phyloP scores from a whole-genome alignment of 2,329 filamentous ascomycete species.

The Epichloe uncinata region DNA sequence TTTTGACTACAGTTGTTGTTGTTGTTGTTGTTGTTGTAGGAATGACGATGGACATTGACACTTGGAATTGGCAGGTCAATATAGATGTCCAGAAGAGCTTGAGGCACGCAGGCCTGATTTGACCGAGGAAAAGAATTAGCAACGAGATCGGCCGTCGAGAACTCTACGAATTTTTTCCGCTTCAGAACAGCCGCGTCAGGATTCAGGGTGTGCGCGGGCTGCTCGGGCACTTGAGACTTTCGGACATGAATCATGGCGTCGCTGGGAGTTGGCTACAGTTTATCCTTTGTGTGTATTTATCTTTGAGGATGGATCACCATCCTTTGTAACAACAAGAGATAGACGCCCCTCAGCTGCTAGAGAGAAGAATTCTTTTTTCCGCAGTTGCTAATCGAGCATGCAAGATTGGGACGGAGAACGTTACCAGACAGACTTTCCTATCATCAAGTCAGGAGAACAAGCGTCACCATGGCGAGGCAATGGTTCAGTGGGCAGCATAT shows the following conservation, averaged over 20 bases:
- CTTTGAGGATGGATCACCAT: slow-evolving; percentile 32
- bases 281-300: slow-evolving; percentile 26
- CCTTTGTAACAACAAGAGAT: slow-evolving; percentile 29
- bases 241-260: slow-evolving; percentile 10
- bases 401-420: neutral
- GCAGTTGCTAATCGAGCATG: neutral
- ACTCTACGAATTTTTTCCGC: slow-evolving; percentile 12
- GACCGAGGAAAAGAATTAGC: slow-evolving; percentile 2
- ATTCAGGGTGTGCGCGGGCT: slow-evolving; percentile 1
- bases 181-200: slow-evolving; percentile 17
- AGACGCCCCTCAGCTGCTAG: neutral
- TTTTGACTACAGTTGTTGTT: slow-evolving; percentile 1
- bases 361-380: neutral
- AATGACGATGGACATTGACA: slow-evolving; percentile 19
- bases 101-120: slow-evolving; percentile 17
- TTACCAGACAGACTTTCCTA: neutral
- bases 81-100: slow-evolving; percentile 16
- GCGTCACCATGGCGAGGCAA: neutral
- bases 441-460: neutral
- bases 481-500: no score
- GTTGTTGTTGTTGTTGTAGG: neutral
- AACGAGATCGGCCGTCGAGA: slow-evolving; percentile 19
- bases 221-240: neutral
- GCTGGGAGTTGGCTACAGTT: slow-evolving; percentile 14
- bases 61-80: slow-evolving; percentile 15